Evolutionary conservation across 1,139 yeast species (phyloP).

Genomic region (Pichia sp.): DNA sequence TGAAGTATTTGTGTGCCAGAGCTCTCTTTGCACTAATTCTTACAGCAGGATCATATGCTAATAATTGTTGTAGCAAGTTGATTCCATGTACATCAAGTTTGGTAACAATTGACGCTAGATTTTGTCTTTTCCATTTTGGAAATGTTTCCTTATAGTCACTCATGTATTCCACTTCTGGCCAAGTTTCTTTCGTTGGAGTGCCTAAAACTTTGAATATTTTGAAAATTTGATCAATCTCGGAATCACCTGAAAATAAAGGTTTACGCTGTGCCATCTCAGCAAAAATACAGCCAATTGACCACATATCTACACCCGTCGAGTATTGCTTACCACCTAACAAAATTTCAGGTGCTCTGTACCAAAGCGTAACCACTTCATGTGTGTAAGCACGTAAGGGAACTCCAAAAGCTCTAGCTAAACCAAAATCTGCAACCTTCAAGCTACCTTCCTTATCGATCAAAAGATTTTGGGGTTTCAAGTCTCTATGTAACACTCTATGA

Average conservation of each 20-base stretch:
- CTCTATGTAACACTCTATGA: constrained; percentile 92
- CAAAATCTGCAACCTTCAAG: constrained; percentile 92
- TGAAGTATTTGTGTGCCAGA: constrained; percentile 82
- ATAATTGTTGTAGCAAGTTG: constrained; percentile 69
- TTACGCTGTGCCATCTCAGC: constrained; percentile 97
- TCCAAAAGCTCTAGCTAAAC: constrained; percentile 94
- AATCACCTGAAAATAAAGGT: constrained; percentile 95
- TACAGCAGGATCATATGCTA: constrained; percentile 88
- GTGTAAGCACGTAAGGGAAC: constrained; percentile 95
- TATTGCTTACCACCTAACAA: constrained; percentile 94
- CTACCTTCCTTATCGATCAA: constrained; percentile 93
- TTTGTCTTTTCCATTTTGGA: constrained; percentile 87
- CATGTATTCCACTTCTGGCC: constrained; percentile 94
- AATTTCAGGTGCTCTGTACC: constrained; percentile 98
- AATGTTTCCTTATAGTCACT: constrained; percentile 95
- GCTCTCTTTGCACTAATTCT: constrained; percentile 95
- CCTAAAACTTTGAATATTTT: constrained; percentile 89
- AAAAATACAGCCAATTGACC: constrained; percentile 98
- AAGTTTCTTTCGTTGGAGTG: constrained; percentile 85
- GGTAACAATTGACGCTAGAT: constrained; percentile 67
- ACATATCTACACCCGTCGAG: constrained; percentile 97
- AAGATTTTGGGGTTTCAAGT: constrained; percentile 91
- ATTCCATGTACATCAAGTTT: constrained; percentile 75
- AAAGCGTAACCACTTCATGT: constrained; percentile 93
- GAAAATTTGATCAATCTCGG: constrained; percentile 95